A percentile compares a stretch with the other conserved stretches of the same genome.
Conservation (phyloP, 345 rosid species). For the Citrus trifoliata region DNA sequence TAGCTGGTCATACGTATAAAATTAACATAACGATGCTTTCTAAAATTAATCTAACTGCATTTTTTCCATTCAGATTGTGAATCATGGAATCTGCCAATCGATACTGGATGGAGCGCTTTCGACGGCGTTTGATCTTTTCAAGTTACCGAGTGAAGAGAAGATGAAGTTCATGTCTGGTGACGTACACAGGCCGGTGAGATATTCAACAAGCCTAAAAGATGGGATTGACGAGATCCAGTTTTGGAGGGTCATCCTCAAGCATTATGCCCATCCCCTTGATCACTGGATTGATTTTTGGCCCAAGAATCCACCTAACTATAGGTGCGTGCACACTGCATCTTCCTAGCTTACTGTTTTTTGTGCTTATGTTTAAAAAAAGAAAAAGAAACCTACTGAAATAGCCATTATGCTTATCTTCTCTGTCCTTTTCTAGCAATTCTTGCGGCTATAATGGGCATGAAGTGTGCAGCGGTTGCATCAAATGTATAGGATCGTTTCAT, state of each 20-base stretch:
- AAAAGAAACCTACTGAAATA: no score
- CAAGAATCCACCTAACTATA: conserved; percentile 50
- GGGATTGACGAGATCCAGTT: conserved; percentile 48
- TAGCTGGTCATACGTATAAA: background rate
- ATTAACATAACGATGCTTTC: background rate
- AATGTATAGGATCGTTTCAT: no score
- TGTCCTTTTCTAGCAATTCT: no score
- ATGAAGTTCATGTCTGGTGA: conserved; percentile 46
- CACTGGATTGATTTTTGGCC: conserved; percentile 62
- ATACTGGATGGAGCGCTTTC: conserved; percentile 47
- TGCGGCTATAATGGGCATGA: no score
- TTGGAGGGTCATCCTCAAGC: conserved; percentile 73
- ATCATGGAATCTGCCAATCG: conserved; percentile 51
- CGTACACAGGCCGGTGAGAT: conserved; percentile 57
- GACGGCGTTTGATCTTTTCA: conserved; percentile 40
- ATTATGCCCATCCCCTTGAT: conserved; percentile 61
- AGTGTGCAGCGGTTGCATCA: no score
- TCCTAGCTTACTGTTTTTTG: no score
- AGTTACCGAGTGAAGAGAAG: conserved; percentile 45
- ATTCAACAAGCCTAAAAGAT: conserved; percentile 52
- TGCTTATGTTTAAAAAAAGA: no score
- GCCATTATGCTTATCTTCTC: no score
- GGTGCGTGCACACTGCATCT: conserved; percentile 17
- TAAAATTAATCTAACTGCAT: background rate
- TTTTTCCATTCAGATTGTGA: conserved; percentile 34